Conservation (phyloP, 2,329 filamentous ascomycete genomes). For the Zelopaecilomyces penicillatus region DNA sequence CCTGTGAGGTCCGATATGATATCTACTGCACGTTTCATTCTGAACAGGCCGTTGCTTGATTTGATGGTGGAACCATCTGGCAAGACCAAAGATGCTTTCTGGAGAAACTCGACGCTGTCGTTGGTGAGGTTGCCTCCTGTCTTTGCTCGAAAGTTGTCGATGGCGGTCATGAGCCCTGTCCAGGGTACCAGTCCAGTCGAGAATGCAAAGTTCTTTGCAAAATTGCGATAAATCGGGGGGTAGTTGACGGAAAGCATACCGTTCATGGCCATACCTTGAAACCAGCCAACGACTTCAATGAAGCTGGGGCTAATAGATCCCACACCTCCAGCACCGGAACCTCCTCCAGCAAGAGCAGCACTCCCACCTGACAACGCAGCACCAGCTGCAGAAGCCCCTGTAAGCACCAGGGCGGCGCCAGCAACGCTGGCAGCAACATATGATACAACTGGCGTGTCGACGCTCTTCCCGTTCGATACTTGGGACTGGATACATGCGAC, state of each 20-base stretch:
- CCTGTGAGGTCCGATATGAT: constrained; percentile 40
- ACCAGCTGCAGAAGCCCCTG: constrained; percentile 61
- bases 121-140: constrained; percentile 83
- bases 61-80: constrained; percentile 47
- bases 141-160: constrained; percentile 69
- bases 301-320: constrained; percentile 74
- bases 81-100: constrained; percentile 68
- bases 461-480: constrained; percentile 81
- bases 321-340: constrained; percentile 40
- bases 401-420: constrained; percentile 69
- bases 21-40: constrained; percentile 47
- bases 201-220: constrained; percentile 89
- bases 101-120: constrained; percentile 67
- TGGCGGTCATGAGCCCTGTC: constrained; percentile 68
- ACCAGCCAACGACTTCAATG: constrained; percentile 76
- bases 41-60: constrained; percentile 28
- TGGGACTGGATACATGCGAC: constrained; percentile 77
- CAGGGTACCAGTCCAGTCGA: constrained; percentile 78
- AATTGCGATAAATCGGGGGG: constrained; percentile 79
- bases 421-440: constrained; percentile 80
- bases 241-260: constrained; percentile 92
- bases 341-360: constrained; percentile 41
- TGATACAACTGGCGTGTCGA: constrained; percentile 64
- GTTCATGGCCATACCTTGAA: constrained; percentile 89
- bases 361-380: constrained; percentile 43